These are phyloP conservation scores for Cladophialophora carrionii DNA, from an alignment of 2,329 filamentous ascomycete species.

Conservation along the genomic window DNA sequence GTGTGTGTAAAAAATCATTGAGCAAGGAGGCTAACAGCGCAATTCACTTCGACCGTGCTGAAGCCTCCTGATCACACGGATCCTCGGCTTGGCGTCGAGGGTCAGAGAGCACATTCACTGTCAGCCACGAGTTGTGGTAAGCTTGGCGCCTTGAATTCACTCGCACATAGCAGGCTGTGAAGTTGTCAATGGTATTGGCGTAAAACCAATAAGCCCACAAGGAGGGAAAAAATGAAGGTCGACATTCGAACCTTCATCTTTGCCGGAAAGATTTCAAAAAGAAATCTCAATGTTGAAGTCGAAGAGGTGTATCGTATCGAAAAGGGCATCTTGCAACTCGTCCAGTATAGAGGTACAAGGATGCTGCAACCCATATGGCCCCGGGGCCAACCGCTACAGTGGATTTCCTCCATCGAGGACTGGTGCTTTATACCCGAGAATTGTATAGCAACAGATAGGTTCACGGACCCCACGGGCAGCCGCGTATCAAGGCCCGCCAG, in stretches of 20 bases:
- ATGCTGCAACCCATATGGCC: conserved; percentile 10
- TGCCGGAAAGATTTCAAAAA: not conserved
- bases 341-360: not conserved
- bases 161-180: too few species aligned
- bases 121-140: not conserved
- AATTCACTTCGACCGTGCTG: not conserved
- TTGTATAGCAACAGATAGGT: conserved; percentile 4
- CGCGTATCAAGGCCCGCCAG: not conserved
- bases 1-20: too few species aligned
- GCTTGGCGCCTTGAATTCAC: not conserved
- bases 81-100: too few species aligned
- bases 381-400: conserved; percentile 6
- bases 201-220: not conserved
- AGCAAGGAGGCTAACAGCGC: too few species aligned
- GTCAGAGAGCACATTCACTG: not conserved
- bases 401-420: conserved; percentile 9
- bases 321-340: conserved; percentile 6
- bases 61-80: not conserved
- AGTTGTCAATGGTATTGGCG: too few species aligned
- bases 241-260: not conserved
- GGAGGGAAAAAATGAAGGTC: not conserved
- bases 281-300: too few species aligned
- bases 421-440: not conserved
- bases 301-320: too few species aligned
- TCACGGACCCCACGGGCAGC: not conserved